These are phyloP conservation scores for Neofusicoccum umdonicola DNA, from an alignment of 2,329 filamentous ascomycete genomes.

Conservation along the genomic window DNA sequence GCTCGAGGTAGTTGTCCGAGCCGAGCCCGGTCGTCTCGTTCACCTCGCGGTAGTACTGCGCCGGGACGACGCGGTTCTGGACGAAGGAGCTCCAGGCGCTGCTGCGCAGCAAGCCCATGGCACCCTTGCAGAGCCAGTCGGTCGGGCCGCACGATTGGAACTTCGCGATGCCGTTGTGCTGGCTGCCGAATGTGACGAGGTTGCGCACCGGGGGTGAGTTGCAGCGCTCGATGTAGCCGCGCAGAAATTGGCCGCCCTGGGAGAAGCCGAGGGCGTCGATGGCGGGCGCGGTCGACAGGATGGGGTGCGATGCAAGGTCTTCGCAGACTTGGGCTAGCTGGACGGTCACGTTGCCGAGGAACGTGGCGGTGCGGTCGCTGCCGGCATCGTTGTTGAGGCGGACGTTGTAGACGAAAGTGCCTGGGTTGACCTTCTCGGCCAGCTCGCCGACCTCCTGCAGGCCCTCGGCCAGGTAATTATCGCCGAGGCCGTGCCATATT, in stretches of 20 bases:
- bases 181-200: slow-evolving; percentile 83
- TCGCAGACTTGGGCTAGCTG: slow-evolving; percentile 76
- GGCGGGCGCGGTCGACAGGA: slow-evolving; percentile 76
- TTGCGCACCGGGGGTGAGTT: slow-evolving; percentile 71
- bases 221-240: slow-evolving; percentile 85
- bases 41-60: slow-evolving; percentile 86
- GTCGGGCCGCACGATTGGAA: slow-evolving; percentile 70
- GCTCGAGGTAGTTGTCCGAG: slow-evolving; percentile 66
- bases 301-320: slow-evolving; percentile 71
- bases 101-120: slow-evolving; percentile 71
- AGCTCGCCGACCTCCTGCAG: slow-evolving; percentile 70
- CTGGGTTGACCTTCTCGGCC: slow-evolving; percentile 70
- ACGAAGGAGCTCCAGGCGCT: slow-evolving; percentile 80
- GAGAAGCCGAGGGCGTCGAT: slow-evolving; percentile 93
- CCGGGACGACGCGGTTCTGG: slow-evolving; percentile 79
- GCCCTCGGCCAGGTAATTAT: slow-evolving; percentile 74
- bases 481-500: slow-evolving; percentile 88
- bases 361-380: slow-evolving; percentile 77
- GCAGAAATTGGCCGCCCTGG: slow-evolving; percentile 94
- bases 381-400: slow-evolving; percentile 64
- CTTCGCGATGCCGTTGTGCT: slow-evolving; percentile 86
- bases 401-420: slow-evolving; percentile 80
- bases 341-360: slow-evolving; percentile 82
- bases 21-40: slow-evolving; percentile 55
- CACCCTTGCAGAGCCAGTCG: slow-evolving; percentile 79